Evolutionary conservation across 176 grass and related monocot species (phyloP).

Genomic region (Phoenix roebelenii): DNA sequence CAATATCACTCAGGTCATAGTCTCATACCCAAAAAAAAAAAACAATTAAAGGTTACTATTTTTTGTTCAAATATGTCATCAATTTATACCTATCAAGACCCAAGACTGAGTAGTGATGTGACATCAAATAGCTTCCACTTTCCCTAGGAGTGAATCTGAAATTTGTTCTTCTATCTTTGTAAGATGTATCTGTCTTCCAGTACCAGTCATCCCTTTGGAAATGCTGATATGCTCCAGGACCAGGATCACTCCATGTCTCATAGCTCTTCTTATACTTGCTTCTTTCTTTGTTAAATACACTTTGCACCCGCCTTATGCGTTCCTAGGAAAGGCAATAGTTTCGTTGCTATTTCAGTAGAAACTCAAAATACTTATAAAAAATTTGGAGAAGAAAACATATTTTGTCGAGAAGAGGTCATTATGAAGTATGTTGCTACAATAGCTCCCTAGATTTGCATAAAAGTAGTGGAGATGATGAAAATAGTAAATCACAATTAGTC

Average conservation of each 20-base stretch:
- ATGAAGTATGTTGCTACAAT: no score
- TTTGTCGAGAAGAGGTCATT: no score
- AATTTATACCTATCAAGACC: slow-evolving; percentile 55
- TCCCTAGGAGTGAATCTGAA: slow-evolving; percentile 35
- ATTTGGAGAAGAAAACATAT: no score
- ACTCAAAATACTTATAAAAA: no score
- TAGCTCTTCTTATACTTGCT: slow-evolving; percentile 42
- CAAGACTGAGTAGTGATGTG: slow-evolving; percentile 68
- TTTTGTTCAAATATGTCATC: neutral
- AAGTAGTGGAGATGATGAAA: no score
- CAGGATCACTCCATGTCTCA: slow-evolving; percentile 28
- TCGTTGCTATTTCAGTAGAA: no score
- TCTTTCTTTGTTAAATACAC: slow-evolving; percentile 63
- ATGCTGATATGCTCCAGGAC: slow-evolving; percentile 42
- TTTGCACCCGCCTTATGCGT: slow-evolving; percentile 60
- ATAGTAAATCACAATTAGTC: no score
- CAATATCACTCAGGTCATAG: no score
- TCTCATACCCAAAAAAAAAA: no score
- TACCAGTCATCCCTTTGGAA: slow-evolving; percentile 57
- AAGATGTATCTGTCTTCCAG: slow-evolving; percentile 36
- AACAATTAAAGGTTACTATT: no score
- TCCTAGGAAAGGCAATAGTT: slow-evolving; percentile 38
- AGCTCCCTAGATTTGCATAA: no score
- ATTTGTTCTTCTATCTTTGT: slow-evolving; percentile 51
- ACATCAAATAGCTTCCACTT: slow-evolving; percentile 27